Percentiles rank a stretch among this genome's conserved stretches.
These are phyloP conservation scores for Chalciporus sp. DNA, from an alignment of 1,284 basidiomycete species.

Conservation along the genomic window DNA sequence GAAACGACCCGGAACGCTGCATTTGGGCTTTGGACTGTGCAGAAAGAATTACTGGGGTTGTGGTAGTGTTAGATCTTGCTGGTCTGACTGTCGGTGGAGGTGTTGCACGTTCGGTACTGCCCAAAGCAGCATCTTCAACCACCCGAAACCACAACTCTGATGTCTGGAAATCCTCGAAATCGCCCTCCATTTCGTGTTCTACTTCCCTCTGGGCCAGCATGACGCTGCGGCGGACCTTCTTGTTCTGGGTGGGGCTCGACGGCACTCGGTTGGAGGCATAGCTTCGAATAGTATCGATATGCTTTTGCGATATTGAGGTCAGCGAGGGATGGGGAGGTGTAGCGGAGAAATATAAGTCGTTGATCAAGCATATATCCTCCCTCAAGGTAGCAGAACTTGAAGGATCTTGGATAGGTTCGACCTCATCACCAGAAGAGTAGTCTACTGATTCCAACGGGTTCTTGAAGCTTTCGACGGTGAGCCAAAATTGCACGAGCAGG, in stretches of 20 bases:
- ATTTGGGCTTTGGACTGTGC: slow-evolving; percentile 28
- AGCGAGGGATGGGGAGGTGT: slow-evolving; percentile 60
- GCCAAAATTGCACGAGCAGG: slow-evolving; percentile 93
- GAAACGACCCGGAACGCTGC: slow-evolving; percentile 44
- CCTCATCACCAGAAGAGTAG: slow-evolving; percentile 67
- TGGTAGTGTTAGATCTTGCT: slow-evolving; percentile 21
- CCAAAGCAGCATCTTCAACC: slow-evolving; percentile 68
- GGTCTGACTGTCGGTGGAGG: slow-evolving; percentile 33
- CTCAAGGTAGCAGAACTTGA: slow-evolving; percentile 63
- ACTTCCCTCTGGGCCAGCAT: slow-evolving; percentile 85
- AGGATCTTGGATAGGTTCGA: slow-evolving; percentile 63
- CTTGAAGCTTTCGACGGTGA: slow-evolving; percentile 96
- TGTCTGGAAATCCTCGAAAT: slow-evolving; percentile 85
- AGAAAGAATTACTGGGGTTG: slow-evolving; percentile 6
- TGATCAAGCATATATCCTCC: slow-evolving; percentile 87
- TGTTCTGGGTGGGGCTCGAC: slow-evolving; percentile 51
- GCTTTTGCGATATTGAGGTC: slow-evolving; percentile 66
- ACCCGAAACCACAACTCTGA: slow-evolving; percentile 93
- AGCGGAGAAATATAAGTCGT: slow-evolving; percentile 82
- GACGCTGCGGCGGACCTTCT: slow-evolving; percentile 73
- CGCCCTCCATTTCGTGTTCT: slow-evolving; percentile 87
- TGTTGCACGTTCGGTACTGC: slow-evolving; percentile 24
- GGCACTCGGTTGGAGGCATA: slow-evolving; percentile 59
- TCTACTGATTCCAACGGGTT: slow-evolving; percentile 88
- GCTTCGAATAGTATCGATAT: slow-evolving; percentile 67